These are phyloP conservation scores for Pseudozyma sp. DNA, from an alignment of 1,284 basidiomycete species.

Conservation along the genomic window DNA sequence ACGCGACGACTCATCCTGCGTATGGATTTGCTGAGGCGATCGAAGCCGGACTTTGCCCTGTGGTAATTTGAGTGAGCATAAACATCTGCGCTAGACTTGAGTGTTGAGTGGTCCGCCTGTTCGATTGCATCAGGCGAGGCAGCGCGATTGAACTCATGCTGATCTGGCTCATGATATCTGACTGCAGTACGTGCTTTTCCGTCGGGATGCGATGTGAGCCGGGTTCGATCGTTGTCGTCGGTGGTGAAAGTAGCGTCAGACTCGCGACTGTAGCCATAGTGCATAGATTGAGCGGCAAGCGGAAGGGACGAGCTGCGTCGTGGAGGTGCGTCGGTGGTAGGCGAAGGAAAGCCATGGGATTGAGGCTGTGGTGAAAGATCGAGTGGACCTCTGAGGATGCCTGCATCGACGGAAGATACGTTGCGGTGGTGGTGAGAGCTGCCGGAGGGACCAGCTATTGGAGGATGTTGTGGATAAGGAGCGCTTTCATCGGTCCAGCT, in stretches of 20 bases:
- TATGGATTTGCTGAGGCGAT: constrained; percentile 68
- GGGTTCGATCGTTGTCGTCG: constrained; percentile 36
- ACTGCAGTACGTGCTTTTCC: constrained; percentile 6
- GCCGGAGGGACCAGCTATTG: neutral
- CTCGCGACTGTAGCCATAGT: constrained; percentile 14
- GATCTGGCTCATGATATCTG: constrained; percentile 17
- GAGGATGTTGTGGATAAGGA: neutral
- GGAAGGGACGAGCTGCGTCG: constrained; percentile 32
- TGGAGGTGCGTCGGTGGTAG: neutral
- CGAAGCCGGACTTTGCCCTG: constrained; percentile 43
- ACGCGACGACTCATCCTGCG: constrained; percentile 82
- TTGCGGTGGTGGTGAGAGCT: constrained; percentile 39
- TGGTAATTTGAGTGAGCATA: constrained; percentile 33
- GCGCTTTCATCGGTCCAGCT: constrained; percentile 27
- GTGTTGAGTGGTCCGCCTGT: constrained; percentile 10
- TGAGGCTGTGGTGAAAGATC: constrained; percentile 16
- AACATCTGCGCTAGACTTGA: constrained; percentile 49
- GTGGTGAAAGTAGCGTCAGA: constrained; percentile 31
- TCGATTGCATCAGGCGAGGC: constrained; percentile 43
- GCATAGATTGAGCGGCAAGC: constrained; percentile 13
- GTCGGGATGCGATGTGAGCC: constrained; percentile 33
- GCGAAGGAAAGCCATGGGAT: neutral
- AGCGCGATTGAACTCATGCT: constrained; percentile 18
- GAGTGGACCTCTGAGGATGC: constrained; percentile 38
- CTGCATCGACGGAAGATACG: constrained; percentile 38